These are phyloP conservation scores for Tulasnella sp. DNA, from an alignment of 768 basidiomycete genomes.

Conservation along the genomic window DNA sequence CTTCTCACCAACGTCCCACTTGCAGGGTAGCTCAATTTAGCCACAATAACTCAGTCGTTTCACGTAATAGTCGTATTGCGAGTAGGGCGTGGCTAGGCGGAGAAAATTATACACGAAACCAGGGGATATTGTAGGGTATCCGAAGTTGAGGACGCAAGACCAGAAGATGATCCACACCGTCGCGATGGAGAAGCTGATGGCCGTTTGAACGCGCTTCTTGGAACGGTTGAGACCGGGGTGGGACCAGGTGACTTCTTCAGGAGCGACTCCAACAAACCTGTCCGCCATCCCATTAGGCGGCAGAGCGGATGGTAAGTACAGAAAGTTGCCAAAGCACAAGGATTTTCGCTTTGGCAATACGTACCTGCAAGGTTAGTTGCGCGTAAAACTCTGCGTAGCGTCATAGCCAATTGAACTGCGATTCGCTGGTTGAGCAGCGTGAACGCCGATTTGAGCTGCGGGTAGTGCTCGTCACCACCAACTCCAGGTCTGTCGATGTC, in stretches of 20 bases:
- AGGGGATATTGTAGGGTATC: too few relatives aligned
- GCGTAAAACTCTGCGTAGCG: constrained; percentile 64
- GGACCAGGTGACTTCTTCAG: constrained; percentile 86
- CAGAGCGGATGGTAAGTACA: background rate
- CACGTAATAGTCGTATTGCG: too few relatives aligned
- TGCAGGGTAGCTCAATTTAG: too few relatives aligned
- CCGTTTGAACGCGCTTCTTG: constrained; percentile 63
- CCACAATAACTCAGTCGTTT: too few relatives aligned
- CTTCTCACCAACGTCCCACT: too few relatives aligned
- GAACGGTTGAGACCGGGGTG: constrained; percentile 84
- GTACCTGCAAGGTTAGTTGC: constrained; percentile 69
- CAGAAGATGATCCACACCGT: too few relatives aligned
- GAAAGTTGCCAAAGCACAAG: background rate
- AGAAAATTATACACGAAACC: too few relatives aligned
- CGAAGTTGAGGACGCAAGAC: too few relatives aligned
- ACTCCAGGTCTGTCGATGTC: constrained; percentile 26
- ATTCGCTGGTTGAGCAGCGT: constrained; percentile 90
- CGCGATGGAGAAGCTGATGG: constrained; percentile 71
- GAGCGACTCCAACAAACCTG: constrained; percentile 76
- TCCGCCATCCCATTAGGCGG: constrained; percentile 53
- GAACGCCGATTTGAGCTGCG: constrained; percentile 66
- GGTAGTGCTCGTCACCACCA: constrained; percentile 24
- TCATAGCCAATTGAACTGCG: constrained; percentile 85
- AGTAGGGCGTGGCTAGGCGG: too few relatives aligned
- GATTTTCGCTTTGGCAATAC: too few relatives aligned